phyloP scores from a whole-genome alignment of 163 green algal genomes.

The Trebouxia gelatinosa region DNA sequence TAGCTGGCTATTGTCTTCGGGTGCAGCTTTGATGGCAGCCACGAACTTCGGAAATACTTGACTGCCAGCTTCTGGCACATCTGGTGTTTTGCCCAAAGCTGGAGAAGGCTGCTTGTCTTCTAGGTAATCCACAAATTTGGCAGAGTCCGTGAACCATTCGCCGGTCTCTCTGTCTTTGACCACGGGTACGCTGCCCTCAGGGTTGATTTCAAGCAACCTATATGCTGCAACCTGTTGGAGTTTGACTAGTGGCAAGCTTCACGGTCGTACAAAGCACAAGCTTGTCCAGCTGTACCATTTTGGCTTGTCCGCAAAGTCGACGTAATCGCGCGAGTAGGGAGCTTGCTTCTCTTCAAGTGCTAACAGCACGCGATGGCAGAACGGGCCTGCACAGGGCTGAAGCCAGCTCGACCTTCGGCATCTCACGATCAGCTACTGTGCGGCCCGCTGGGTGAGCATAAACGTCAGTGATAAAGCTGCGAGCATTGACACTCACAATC shows the following conservation, averaged over 20 bases:
- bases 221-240: not conserved
- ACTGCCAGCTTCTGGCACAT: slow-evolving; percentile 44
- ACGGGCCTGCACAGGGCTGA: slow-evolving; percentile 63
- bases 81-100: slow-evolving; percentile 46
- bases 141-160: slow-evolving; percentile 59
- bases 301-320: slow-evolving; percentile 79
- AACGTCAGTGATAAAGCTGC: not conserved
- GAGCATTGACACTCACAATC: slow-evolving; percentile 46
- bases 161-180: slow-evolving; percentile 40
- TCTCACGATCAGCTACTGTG: too few relatives aligned
- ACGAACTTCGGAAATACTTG: slow-evolving; percentile 65
- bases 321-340: slow-evolving; percentile 55
- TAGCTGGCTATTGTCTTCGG: slow-evolving; percentile 20
- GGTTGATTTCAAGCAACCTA: slow-evolving; percentile 43
- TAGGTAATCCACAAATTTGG: slow-evolving; percentile 59
- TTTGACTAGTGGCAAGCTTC: not conserved
- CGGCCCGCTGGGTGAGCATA: too few relatives aligned
- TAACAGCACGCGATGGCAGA: slow-evolving; percentile 78
- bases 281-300: slow-evolving; percentile 52
- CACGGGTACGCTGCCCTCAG: slow-evolving; percentile 39
- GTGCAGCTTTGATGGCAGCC: slow-evolving; percentile 38
- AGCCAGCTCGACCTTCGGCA: not conserved
- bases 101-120: slow-evolving; percentile 61
- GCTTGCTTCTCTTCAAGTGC: slow-evolving; percentile 74
- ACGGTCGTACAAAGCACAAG: not conserved